phyloP scores from a whole-genome alignment of 768 basidiomycete species.

The Boletellus ananas region DNA sequence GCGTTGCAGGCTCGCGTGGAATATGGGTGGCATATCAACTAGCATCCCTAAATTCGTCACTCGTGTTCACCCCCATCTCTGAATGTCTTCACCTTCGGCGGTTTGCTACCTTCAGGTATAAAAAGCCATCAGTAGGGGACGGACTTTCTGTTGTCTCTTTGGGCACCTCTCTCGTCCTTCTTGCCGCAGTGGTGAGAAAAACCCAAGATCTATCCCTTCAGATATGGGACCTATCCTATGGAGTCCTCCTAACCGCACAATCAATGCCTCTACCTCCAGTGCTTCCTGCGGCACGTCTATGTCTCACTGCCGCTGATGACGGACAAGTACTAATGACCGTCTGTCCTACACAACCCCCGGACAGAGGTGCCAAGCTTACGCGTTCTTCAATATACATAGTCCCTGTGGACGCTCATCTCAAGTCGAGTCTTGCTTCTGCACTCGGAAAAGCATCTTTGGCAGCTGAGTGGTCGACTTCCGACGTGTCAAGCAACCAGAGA shows the following conservation, averaged over 20 bases:
- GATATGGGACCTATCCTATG: conserved; percentile 69
- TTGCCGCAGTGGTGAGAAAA: conserved; percentile 39
- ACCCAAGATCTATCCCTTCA: conserved; percentile 48
- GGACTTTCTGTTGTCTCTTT: conserved; percentile 44
- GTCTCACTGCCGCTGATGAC: conserved; percentile 33
- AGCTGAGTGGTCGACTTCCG: conserved; percentile 41
- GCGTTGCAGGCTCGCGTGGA: conserved; percentile 40
- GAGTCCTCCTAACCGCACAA: conserved; percentile 56
- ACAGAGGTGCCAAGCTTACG: conserved; percentile 8
- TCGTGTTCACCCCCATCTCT: conserved; percentile 20
- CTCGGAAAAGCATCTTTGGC: conserved; percentile 50
- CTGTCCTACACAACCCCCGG: conserved; percentile 30
- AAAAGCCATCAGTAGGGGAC: conserved; percentile 7
- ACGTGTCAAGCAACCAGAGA: not conserved
- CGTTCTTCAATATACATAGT: conserved; percentile 58
- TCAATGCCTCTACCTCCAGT: conserved; percentile 47
- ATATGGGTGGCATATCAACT: conserved; percentile 40
- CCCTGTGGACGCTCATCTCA: conserved; percentile 49
- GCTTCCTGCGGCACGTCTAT: conserved; percentile 28
- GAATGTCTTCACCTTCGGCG: conserved; percentile 22
- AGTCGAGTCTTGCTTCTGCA: conserved; percentile 61
- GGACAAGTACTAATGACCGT: conserved; percentile 53
- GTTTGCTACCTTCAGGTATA: conserved; percentile 9
- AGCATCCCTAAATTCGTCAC: conserved; percentile 22
- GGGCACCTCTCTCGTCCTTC: conserved; percentile 54